Conservation (phyloP, 805 yeast species). For the Tetrapisispora pingtungensis region DNA sequence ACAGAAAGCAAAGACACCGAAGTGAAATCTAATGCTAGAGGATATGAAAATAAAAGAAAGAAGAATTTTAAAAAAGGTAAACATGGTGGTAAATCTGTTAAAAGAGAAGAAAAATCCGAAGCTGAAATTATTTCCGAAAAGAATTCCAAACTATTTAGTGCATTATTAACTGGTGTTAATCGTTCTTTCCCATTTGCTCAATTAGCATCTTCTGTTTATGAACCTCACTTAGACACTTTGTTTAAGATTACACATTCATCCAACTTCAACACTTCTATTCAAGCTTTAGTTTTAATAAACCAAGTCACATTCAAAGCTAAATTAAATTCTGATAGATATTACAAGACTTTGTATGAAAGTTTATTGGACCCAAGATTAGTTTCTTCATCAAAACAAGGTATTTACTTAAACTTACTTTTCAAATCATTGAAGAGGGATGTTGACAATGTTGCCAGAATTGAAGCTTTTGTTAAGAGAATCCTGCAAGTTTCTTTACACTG, state of each 20-base stretch:
- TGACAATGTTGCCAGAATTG: slow-evolving; percentile 47
- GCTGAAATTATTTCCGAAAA: slow-evolving; percentile 65
- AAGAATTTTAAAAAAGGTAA: slow-evolving; percentile 72
- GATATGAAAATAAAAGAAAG: slow-evolving; percentile 54
- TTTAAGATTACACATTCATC: slow-evolving; percentile 89
- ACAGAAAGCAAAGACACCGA: slow-evolving; percentile 31
- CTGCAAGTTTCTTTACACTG: slow-evolving; percentile 78
- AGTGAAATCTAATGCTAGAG: slow-evolving; percentile 27
- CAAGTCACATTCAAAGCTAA: slow-evolving; percentile 62
- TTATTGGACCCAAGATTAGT: slow-evolving; percentile 75
- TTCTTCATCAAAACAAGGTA: slow-evolving; percentile 84
- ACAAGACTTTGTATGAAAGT: slow-evolving; percentile 82
- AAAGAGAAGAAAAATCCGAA: slow-evolving; percentile 44
- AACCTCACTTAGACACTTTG: slow-evolving; percentile 69
- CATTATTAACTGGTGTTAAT: slow-evolving; percentile 86
- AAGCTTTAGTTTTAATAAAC: slow-evolving; percentile 76
- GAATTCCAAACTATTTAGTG: slow-evolving; percentile 75
- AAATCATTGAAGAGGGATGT: slow-evolving; percentile 70
- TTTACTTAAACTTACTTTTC: slow-evolving; percentile 77
- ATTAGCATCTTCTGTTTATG: slow-evolving; percentile 58
- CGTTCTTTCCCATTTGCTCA: slow-evolving; percentile 91
- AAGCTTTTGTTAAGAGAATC: slow-evolving; percentile 86
- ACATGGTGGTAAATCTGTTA: slow-evolving; percentile 78
- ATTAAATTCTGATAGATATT: slow-evolving; percentile 57
- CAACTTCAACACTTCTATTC: slow-evolving; percentile 88